These are phyloP conservation scores for Torulaspora franciscae DNA, from an alignment of 805 yeast genomes.

Conservation along the genomic window DNA sequence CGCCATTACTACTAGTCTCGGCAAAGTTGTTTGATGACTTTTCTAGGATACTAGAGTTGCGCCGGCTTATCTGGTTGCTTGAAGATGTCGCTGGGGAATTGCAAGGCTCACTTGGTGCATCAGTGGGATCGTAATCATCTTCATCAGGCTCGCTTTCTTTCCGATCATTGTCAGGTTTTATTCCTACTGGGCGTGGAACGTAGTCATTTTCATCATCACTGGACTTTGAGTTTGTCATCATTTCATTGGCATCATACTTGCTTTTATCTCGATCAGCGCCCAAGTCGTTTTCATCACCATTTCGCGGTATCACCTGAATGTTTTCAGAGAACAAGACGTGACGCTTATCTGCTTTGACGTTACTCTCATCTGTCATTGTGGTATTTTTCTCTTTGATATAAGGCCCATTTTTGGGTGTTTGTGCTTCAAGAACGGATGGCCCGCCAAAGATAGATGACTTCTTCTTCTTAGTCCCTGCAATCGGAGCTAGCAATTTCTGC, in stretches of 20 bases:
- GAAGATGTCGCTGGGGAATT: background rate
- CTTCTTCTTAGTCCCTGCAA: conserved; percentile 25
- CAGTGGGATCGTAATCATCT: conserved; percentile 3
- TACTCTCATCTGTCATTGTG: conserved; percentile 7
- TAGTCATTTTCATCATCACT: conserved; percentile 17
- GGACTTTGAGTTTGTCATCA: background rate
- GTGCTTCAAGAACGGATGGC: conserved; percentile 13
- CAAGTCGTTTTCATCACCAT: background rate
- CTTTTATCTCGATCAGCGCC: background rate
- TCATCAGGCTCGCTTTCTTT: background rate
- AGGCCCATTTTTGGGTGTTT: conserved; percentile 4
- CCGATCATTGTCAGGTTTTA: background rate
- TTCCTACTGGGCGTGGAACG: conserved; percentile 6
- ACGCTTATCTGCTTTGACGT: conserved; percentile 5
- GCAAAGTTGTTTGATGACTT: background rate
- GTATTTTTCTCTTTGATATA: conserved; percentile 18
- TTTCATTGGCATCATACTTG: background rate
- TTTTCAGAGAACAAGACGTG: conserved; percentile 27
- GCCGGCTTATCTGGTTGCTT: background rate
- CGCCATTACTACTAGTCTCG: conserved; percentile 1
- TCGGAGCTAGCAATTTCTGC: background rate
- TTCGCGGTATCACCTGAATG: conserved; percentile 12
- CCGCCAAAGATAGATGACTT: conserved; percentile 35
- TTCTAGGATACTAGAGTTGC: background rate
- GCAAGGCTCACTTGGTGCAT: background rate